Evolutionary conservation across 176 grass and related monocot genomes (phyloP), one percentile per base, ranked within the genome.

Genomic region (Luzula sylvatica): DNA sequence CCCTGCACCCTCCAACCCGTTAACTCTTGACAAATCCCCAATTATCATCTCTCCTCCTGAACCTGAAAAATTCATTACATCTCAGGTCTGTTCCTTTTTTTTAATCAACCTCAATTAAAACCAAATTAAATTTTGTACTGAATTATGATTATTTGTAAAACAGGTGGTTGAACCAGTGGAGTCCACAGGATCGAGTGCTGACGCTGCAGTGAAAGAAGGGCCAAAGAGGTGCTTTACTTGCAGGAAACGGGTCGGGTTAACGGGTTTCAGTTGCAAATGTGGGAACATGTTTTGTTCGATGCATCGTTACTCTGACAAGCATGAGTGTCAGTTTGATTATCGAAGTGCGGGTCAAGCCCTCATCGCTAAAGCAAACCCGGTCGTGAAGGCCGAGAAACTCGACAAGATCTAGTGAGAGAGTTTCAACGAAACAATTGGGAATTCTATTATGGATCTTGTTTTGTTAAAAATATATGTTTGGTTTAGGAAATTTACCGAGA

Each of bases 301-400:
- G 3, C 92, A 96, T 60, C 85, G 92, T 22, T 96, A 96, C 29
- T 82, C 85, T 0, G 85, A 96, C 41, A 86, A 89, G 77, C 92
- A 96, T 4, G 70, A 90, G 32, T 96, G 92, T 73, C 63, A 76
- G 35, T 96, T 86, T 3, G 85, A 96, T 45, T 96, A 96, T 28
- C 84, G 85, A 16, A 81, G 77, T 1, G 92, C 81, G 0, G 92
- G 67, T n/a, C 83, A 70, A 74, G 85, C 85, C 66, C 81, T 80
- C 8, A 96, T 96, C 59, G 81, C 92, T 22, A 96, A 96, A 73
- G 92, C 92, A 17, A 96, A 96, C 46, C 92, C 92, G 0, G 78
- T 96, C 3, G 83, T 96, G 41, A 96, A 86, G 65, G 85, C 85
- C 3, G 92, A 96, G 53, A 96, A 96, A 41, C 85, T 96, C 11